Base-by-base conservation (phyloP, 2,329 filamentous ascomycete species). In the Cladosporium cucumerinum region DNA sequence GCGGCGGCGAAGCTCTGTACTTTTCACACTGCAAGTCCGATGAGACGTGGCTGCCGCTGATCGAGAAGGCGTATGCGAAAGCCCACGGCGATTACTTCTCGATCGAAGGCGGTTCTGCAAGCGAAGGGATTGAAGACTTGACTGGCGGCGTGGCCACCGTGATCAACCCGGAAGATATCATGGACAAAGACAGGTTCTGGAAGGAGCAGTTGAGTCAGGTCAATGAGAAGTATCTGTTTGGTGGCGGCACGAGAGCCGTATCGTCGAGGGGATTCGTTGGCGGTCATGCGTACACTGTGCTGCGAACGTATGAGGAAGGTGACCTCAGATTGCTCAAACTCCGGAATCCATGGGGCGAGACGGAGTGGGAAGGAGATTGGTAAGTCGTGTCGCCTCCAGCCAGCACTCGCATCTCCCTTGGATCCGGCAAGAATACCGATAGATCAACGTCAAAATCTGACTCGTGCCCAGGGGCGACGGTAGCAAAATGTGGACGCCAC, bases 51-150 rank as follows among this genome's bases (percentile, higher is more conserved):
- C 82, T 94, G 5, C 89, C 91, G 0, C 78, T 95, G 26, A 80
- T 93, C 1, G 90, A 94, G 72, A 94, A 94, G 76, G 91, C 91
- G 1, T 94, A 91, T 73, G 91, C 91, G 23, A 95, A 95, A 76
- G 89, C 89, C 0, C 91, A 95, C 70, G 91, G 90, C 2, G 90
- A 95, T 72, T 96, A 90, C 70, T 85, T 83, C 21, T 84, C 89
- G 1, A 90, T 96, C 36, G 85, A 90, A 48, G 90, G 90, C 7
- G 91, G 91, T 0, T 92, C 88, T 73, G 88, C 89, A 84, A 16
- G 82, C 10, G 85, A 87, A 69, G 84, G 82, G 1, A 82, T 86
- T 63, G 85, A 87, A 71, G 85, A 87, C 67, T 73, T 86, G 30
- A 86, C 85, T 1, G 81, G 81, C n/a, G 89, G 89, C 28, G 87